These are phyloP conservation scores for Dendryphion nanum DNA, from an alignment of 2,329 filamentous ascomycete genomes.

Conservation along the genomic window DNA sequence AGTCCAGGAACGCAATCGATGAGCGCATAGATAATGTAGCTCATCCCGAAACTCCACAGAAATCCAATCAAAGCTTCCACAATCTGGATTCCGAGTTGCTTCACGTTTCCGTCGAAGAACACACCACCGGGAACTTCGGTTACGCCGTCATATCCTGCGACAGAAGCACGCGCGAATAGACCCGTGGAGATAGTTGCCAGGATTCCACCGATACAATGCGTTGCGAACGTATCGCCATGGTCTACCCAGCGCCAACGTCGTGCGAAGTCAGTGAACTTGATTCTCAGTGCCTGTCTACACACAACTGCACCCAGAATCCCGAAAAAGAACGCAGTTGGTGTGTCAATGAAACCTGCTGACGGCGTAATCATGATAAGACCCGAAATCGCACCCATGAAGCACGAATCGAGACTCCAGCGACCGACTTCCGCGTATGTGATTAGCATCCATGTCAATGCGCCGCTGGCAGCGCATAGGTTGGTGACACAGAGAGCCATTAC, in stretches of 20 bases:
- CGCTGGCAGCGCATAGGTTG: slow-evolving; percentile 49
- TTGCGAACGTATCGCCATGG: slow-evolving; percentile 57
- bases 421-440: slow-evolving; percentile 46
- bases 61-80: slow-evolving; percentile 54
- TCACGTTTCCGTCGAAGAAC: slow-evolving; percentile 53
- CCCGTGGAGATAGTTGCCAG: slow-evolving; percentile 53
- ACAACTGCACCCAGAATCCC: slow-evolving; percentile 48
- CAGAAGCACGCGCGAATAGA: slow-evolving; percentile 51
- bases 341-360: slow-evolving; percentile 50
- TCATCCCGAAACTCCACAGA: slow-evolving; percentile 50
- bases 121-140: slow-evolving; percentile 52
- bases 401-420: slow-evolving; percentile 50
- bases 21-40: slow-evolving; percentile 50
- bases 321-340: slow-evolving; percentile 50
- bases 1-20: slow-evolving; percentile 55
- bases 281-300: slow-evolving; percentile 52
- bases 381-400: slow-evolving; percentile 54
- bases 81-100: slow-evolving; percentile 51
- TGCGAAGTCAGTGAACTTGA: slow-evolving; percentile 53
- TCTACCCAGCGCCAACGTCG: slow-evolving; percentile 52
- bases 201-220: slow-evolving; percentile 54
- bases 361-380: slow-evolving; percentile 55
- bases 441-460: slow-evolving; percentile 48
- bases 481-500: slow-evolving; percentile 52
- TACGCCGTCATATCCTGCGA: slow-evolving; percentile 53